phyloP scores from a whole-genome alignment of 306 rosid genomes.

The Lupinus albus region DNA sequence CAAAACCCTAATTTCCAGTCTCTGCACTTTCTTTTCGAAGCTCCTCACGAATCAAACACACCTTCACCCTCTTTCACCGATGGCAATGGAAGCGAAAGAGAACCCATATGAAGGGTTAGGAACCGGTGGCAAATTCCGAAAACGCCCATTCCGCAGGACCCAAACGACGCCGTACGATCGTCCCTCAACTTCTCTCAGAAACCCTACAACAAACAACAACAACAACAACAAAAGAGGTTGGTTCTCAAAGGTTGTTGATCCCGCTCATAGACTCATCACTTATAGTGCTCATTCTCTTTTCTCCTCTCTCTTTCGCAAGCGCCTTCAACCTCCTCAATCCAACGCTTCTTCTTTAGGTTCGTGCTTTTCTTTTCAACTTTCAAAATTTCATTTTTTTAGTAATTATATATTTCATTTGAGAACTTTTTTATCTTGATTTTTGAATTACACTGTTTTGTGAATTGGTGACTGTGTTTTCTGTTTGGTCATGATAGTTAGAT shows the following conservation, averaged over 20 bases:
- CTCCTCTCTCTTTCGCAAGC: conserved; percentile 73
- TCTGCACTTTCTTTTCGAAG: background rate
- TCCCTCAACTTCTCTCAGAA: conserved; percentile 58
- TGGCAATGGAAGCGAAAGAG: conserved; percentile 61
- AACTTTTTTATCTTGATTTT: too few relatives aligned
- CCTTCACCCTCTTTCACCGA: background rate
- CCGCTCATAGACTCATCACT: conserved; percentile 78
- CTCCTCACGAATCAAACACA: background rate
- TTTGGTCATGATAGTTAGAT: background rate
- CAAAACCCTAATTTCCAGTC: conserved; percentile 41
- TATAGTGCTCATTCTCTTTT: conserved; percentile 68
- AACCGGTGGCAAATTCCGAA: conserved; percentile 84
- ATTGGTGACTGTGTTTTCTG: conserved; percentile 19
- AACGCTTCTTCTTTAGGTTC: conserved; percentile 43
- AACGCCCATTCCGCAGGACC: conserved; percentile 59
- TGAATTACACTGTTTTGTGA: too few relatives aligned
- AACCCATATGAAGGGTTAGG: conserved; percentile 60
- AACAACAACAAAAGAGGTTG: conserved; percentile 54
- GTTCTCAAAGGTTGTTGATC: conserved; percentile 88
- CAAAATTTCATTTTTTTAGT: background rate
- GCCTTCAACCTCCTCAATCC: conserved; percentile 66
- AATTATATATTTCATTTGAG: too few relatives aligned
- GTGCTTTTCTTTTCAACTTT: background rate
- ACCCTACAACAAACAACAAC: too few relatives aligned
- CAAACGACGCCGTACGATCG: conserved; percentile 91